Evolutionary conservation across 768 basidiomycete species (phyloP).

Genomic region (Amyloporia xantha): DNA sequence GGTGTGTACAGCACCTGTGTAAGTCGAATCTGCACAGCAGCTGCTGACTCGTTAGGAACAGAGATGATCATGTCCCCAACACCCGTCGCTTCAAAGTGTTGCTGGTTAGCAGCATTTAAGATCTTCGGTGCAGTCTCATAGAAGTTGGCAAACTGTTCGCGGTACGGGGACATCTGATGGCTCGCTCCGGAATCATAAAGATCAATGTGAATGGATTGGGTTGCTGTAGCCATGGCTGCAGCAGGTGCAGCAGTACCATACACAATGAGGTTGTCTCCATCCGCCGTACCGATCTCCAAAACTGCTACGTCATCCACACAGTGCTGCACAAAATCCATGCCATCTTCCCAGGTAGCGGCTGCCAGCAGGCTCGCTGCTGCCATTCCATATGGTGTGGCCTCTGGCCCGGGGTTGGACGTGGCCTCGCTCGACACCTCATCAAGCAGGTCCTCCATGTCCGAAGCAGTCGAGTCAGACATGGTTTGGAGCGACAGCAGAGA

Average conservation of each 20-base stretch:
- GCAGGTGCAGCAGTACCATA: neutral
- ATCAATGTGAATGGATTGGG: constrained; percentile 10
- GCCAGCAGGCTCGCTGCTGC: neutral
- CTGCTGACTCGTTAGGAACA: constrained; percentile 17
- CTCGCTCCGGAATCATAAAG: constrained; percentile 34
- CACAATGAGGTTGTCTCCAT: neutral
- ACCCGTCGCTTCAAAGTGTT: constrained; percentile 21
- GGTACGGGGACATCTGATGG: constrained; percentile 30
- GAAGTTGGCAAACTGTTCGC: constrained; percentile 26
- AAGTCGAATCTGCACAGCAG: neutral
- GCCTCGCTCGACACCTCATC: too few species aligned
- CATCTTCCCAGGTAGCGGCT: too few species aligned
- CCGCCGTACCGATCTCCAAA: too few species aligned
- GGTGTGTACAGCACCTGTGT: constrained; percentile 17
- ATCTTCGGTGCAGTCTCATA: constrained; percentile 10
- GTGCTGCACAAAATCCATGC: too few species aligned
- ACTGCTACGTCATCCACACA: too few species aligned
- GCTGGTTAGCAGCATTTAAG: constrained; percentile 23
- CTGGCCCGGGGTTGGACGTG: neutral
- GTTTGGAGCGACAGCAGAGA: too few species aligned
- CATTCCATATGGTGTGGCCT: neutral
- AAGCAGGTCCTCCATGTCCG: too few species aligned
- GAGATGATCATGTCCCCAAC: constrained; percentile 15
- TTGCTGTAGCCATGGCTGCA: neutral
- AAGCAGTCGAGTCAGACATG: too few species aligned